A percentile compares a stretch with the other conserved stretches of the same genome.
Conservation (phyloP, 2,329 filamentous ascomycete species). For the Remersonia thermophila region DNA sequence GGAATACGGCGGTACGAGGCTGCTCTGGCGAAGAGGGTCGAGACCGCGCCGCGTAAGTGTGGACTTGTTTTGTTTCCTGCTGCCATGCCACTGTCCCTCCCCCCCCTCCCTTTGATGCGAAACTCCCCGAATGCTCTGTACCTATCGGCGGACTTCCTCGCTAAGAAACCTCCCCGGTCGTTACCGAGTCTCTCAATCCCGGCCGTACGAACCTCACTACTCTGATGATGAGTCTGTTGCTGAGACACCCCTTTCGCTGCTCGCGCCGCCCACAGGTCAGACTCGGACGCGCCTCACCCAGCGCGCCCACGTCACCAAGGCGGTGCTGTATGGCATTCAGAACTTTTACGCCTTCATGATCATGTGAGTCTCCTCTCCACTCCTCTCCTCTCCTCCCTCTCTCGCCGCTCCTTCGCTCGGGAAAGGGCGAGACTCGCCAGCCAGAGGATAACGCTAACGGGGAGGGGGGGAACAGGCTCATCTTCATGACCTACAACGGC, state of each 20-base stretch:
- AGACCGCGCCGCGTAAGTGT: conserved; percentile 42
- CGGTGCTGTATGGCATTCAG: conserved; percentile 75
- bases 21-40: conserved; percentile 33
- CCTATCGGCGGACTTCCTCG: too few species aligned
- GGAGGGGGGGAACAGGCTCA: too few species aligned
- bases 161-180: conserved; percentile 14
- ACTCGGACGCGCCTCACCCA: conserved; percentile 48
- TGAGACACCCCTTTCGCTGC: conserved; percentile 50
- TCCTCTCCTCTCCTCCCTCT: not conserved
- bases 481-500: conserved; percentile 99
- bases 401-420: too few species aligned
- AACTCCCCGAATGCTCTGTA: too few species aligned
- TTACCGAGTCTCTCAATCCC: conserved; percentile 5
- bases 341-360: conserved; percentile 99
- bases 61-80: conserved; percentile 3
- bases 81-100: conserved; percentile 1
- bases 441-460: too few species aligned
- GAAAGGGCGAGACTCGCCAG: too few species aligned
- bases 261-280: conserved; percentile 56
- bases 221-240: conserved; percentile 32
- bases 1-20: conserved; percentile 65
- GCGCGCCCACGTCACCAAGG: conserved; percentile 66
- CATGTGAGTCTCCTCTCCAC: conserved; percentile 75
- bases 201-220: not conserved
- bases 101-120: not conserved